A percentile compares a stretch with the other conserved stretches of the same genome.
phyloP scores from a whole-genome alignment of 1,139 yeast genomes.

The Saccharomyces hybrid region DNA sequence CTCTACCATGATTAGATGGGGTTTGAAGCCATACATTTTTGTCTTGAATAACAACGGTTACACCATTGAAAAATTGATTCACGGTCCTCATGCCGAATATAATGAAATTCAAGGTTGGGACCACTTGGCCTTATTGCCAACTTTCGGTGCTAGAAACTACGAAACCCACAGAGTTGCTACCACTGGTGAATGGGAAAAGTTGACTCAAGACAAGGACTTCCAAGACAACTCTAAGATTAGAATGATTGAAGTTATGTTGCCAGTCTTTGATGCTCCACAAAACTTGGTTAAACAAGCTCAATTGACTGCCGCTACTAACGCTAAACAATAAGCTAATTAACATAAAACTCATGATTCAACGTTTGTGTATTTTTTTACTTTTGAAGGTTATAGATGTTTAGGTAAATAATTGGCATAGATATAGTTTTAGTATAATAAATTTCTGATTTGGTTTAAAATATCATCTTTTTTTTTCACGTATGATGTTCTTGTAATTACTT shows the following conservation, averaged over 20 bases:
- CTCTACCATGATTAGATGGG: conserved; percentile 76
- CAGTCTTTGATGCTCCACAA: conserved; percentile 73
- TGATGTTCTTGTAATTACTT: no score
- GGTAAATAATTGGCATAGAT: neutral
- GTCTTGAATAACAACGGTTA: conserved; percentile 82
- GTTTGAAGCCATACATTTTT: conserved; percentile 70
- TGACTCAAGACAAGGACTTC: conserved; percentile 49
- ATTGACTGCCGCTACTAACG: conserved; percentile 62
- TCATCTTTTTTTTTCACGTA: no score
- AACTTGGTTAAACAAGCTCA: conserved; percentile 69
- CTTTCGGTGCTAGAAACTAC: conserved; percentile 59
- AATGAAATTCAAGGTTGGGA: conserved; percentile 82
- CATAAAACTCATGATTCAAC: neutral
- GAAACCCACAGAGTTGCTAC: conserved; percentile 48
- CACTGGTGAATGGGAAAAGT: conserved; percentile 56
- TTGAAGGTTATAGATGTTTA: neutral
- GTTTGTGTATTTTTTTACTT: neutral
- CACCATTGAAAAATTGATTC: conserved; percentile 83
- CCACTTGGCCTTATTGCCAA: conserved; percentile 57
- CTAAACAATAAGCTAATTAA: conserved; percentile 20
- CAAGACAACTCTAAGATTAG: conserved; percentile 48
- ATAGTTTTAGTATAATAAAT: neutral
- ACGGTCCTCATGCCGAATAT: conserved; percentile 67
- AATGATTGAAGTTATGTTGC: conserved; percentile 71
- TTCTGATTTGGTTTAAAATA: neutral